Percentiles rank a stretch among this genome's conserved stretches.
These are phyloP conservation scores for Euphorbia corollata DNA, from an alignment of 441 rosid species.

Conservation along the genomic window DNA sequence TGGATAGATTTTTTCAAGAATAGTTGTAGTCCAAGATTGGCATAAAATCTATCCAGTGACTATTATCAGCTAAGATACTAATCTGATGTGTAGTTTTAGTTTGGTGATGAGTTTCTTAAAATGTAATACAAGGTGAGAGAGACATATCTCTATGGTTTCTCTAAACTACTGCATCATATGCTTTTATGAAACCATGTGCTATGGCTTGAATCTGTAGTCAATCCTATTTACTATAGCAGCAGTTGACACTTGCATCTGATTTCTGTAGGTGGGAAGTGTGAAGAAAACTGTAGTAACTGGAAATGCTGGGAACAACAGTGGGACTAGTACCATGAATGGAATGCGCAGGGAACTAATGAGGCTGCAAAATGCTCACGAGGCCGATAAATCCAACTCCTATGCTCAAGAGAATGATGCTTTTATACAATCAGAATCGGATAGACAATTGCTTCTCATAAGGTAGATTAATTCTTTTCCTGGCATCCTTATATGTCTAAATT, in stretches of 20 bases:
- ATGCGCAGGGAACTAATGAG: conserved; percentile 83
- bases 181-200: too few species aligned
- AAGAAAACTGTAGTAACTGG: conserved; percentile 64
- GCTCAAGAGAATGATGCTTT: conserved; percentile 58
- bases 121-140: neutral
- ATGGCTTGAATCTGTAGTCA: too few species aligned
- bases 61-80: conserved; percentile 3
- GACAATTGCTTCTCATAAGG: conserved; percentile 89
- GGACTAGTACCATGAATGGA: conserved; percentile 40
- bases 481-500: neutral
- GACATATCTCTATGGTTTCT: neutral
- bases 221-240: too few species aligned
- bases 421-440: conserved; percentile 91
- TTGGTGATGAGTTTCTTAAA: neutral
- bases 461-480: conserved; percentile 26
- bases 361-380: conserved; percentile 56
- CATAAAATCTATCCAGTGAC: conserved; percentile 1
- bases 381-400: conserved; percentile 55
- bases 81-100: neutral
- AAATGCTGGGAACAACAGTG: conserved; percentile 38
- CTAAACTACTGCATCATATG: too few species aligned
- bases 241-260: neutral
- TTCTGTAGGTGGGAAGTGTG: conserved; percentile 56
- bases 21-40: conserved; percentile 5
- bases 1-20: neutral